These are phyloP conservation scores for Inga leiocalycina DNA, from an alignment of 306 rosid genomes.

Conservation along the genomic window DNA sequence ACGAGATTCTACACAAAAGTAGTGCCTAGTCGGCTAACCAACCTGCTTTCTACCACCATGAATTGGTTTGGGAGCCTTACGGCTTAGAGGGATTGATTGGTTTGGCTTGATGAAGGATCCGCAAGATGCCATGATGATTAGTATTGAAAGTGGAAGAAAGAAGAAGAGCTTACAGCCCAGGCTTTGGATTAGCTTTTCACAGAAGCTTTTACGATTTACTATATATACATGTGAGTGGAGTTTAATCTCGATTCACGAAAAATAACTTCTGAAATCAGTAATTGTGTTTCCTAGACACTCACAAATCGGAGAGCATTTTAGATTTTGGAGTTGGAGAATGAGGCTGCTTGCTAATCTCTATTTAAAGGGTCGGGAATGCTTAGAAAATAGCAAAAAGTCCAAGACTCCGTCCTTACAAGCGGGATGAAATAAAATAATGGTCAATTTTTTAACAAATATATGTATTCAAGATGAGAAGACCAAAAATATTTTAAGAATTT, in stretches of 20 bases:
- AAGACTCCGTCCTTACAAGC: background rate
- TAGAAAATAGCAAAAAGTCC: too few species aligned
- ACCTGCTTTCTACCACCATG: slow-evolving; percentile 51
- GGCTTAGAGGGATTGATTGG: slow-evolving; percentile 39
- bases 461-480: too few species aligned
- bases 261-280: too few species aligned
- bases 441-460: background rate
- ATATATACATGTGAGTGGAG: too few species aligned
- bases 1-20: background rate
- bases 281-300: too few species aligned
- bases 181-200: too few species aligned
- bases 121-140: slow-evolving; percentile 51
- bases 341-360: background rate
- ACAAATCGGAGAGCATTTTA: background rate
- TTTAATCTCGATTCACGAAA: too few species aligned
- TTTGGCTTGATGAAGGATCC: slow-evolving; percentile 40
- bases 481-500: too few species aligned
- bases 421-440: background rate
- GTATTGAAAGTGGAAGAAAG: slow-evolving; percentile 10
- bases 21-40: background rate
- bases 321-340: background rate
- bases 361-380: background rate
- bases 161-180: background rate
- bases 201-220: too few species aligned
- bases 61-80: slow-evolving; percentile 27